Evolutionary conservation across 805 yeast species (phyloP).

Genomic region (Sugiyamaella mastotermitis): DNA sequence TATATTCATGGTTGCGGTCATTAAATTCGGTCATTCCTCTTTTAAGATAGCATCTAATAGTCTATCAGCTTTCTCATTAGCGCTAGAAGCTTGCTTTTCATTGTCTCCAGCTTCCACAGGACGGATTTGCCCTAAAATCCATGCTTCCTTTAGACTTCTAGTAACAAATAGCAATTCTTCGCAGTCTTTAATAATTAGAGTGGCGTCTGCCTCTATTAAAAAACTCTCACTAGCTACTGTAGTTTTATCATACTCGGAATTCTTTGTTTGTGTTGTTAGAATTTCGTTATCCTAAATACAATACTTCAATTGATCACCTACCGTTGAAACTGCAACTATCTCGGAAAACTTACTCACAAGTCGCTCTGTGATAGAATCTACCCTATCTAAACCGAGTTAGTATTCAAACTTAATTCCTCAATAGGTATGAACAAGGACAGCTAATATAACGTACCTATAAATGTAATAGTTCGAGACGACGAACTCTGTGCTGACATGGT

Average conservation of each 20-base stretch:
- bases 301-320: constrained; percentile 11
- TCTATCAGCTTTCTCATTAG: constrained; percentile 8
- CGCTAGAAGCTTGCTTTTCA: constrained; percentile 3
- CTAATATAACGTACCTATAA: too few species aligned
- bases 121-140: constrained; percentile 36
- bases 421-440: too few species aligned
- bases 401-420: too few species aligned
- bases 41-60: constrained; percentile 16
- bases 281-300: not conserved
- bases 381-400: too few species aligned
- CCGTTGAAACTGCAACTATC: constrained; percentile 23
- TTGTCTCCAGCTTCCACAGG: constrained; percentile 15
- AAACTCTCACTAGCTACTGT: constrained; percentile 34
- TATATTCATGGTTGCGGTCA: too few species aligned
- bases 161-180: constrained; percentile 36
- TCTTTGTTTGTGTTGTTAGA: constrained; percentile 12
- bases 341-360: constrained; percentile 24
- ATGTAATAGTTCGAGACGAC: too few species aligned
- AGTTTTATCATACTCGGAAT: constrained; percentile 27
- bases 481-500: too few species aligned
- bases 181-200: constrained; percentile 31
- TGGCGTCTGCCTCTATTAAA: constrained; percentile 34
- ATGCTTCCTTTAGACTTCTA: constrained; percentile 36
- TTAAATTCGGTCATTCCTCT: not conserved
- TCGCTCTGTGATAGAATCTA: constrained; percentile 24